Evolutionary conservation across 2,329 filamentous ascomycete genomes (phyloP).

Genomic region (Lachnellula hyalina): DNA sequence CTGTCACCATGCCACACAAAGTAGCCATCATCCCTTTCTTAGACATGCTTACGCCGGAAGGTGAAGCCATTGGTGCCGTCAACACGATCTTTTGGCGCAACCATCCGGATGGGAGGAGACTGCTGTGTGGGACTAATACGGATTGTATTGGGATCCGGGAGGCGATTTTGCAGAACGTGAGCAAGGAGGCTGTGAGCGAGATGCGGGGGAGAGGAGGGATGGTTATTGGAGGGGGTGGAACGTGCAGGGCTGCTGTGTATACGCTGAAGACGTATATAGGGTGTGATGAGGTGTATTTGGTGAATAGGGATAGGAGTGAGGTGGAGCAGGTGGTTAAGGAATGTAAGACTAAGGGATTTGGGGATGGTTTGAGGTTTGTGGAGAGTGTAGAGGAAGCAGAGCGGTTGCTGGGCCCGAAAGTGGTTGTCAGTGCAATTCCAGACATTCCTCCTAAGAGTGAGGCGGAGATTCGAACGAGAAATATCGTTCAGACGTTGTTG

Average conservation of each 20-base stretch:
- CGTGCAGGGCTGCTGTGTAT: constrained; percentile 73
- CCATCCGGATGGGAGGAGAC: constrained; percentile 27
- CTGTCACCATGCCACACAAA: constrained; percentile 82
- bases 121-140: constrained; percentile 70
- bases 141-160: constrained; percentile 75
- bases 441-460: constrained; percentile 65
- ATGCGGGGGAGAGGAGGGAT: constrained; percentile 61
- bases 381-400: constrained; percentile 55
- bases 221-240: constrained; percentile 73
- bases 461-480: constrained; percentile 55
- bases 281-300: constrained; percentile 65
- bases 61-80: constrained; percentile 67
- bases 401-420: constrained; percentile 52
- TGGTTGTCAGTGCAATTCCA: constrained; percentile 69
- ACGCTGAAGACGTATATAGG: constrained; percentile 65
- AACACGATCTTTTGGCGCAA: constrained; percentile 69
- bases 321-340: constrained; percentile 62
- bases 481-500: constrained; percentile 34
- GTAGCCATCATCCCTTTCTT: constrained; percentile 68
- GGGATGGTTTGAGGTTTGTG: constrained; percentile 56
- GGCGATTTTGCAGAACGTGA: constrained; percentile 56
- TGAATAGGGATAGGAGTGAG: constrained; percentile 66
- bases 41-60: constrained; percentile 69
- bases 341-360: constrained; percentile 54
- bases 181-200: constrained; percentile 36